Base-by-base conservation (phyloP, 2,329 filamentous ascomycete species). In the Cladosporium velox region DNA sequence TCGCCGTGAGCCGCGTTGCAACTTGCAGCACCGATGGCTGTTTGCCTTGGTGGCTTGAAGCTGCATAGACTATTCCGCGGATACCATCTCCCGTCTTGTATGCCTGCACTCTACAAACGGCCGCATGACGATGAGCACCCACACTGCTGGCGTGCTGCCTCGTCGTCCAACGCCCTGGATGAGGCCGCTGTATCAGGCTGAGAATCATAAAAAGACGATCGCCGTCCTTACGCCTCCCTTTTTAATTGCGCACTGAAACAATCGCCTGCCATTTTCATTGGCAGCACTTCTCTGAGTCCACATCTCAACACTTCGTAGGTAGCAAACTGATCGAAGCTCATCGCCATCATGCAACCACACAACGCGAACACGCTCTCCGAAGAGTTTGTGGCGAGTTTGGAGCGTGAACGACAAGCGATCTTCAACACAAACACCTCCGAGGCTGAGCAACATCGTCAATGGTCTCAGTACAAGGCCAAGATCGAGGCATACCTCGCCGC, bases 401-500 rank as follows among this genome's bases (percentile, higher is more conserved):
- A 78, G 64, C 74, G 76, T 61, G 74, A 77, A 67, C 75, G 74
- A 66, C 75, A 75, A 60, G 69, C 76, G 21, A 77, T 80, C 71
- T 78, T 73, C 73, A 70, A 62, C 54, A 69, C 71, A 60, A 69
- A 79, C 64, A 65, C 72, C 54, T 70, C 77, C 51, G 75, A 78
- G 47, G 70, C 76, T 41, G 69, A 78, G 65, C 75, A 74, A 65
- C 73, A 77, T 54, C 66, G 70, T n/a, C 73, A 74, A 59, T 80
- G 78, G 78, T 67, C 68, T 28, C 72, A 75, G 57, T 70, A 68
- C 41, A 69, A 67, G 65, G 70, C 70, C 7, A 64, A 71, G 35
- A 65, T 76, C 41, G 69, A 70, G 60, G 69, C 75, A 18, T 66
- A 38, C 34, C 38, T 59, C 24, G 57, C 57, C 24, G 34, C 57